Evolutionary conservation across 2,329 filamentous ascomycete species (phyloP), one percentile per base, ranked within the genome.

Genomic region (Colletotrichum viniferum): DNA sequence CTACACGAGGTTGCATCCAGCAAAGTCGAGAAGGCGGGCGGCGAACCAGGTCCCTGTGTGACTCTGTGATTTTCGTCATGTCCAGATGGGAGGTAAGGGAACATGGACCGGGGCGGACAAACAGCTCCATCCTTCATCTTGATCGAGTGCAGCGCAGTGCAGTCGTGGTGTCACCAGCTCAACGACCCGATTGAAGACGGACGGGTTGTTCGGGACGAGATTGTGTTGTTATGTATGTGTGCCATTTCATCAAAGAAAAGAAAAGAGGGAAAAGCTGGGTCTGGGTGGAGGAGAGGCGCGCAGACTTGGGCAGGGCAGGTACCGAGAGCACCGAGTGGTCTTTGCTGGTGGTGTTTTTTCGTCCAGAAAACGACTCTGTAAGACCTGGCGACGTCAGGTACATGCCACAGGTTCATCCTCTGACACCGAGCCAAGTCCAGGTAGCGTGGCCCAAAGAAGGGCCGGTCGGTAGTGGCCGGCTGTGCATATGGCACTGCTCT

Each of bases 1-100:
- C 63, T 61, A 76, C 74, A 76, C 74, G 74, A 76, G 70, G 74
- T 76, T 74, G 52, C 65, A 55, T n/a, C 52, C 36, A 56, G 56
- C 43, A 60, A 56, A 70, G 36, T 71, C 55, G 38, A 56, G 43
- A 64, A 63, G 62, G 72, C 48, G 38, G 62, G 61, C 36, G 56
- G 60, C 73, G 24, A 52, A 52, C 63, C 28, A 38, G 56, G 56
- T 21, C 36, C 73, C 63, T 68, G 43, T 73, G 69, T 34, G 43
- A 48, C 63, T 64, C 13, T 68, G 66, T 52, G 69, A 64, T 75
- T 75, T 65, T 74, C 48, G 63, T 60, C 63, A 67, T 58, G 26
- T 68, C 56, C 38, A 75, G 16, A 24, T 56, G 63, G 30, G 63
- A 48, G 43, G 43, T 48, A 24, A 58, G 62, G 38, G n/a, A 34